Evolutionary conservation across 2,329 filamentous ascomycete species (phyloP).

Genomic region (Aspergillus fumigatus): DNA sequence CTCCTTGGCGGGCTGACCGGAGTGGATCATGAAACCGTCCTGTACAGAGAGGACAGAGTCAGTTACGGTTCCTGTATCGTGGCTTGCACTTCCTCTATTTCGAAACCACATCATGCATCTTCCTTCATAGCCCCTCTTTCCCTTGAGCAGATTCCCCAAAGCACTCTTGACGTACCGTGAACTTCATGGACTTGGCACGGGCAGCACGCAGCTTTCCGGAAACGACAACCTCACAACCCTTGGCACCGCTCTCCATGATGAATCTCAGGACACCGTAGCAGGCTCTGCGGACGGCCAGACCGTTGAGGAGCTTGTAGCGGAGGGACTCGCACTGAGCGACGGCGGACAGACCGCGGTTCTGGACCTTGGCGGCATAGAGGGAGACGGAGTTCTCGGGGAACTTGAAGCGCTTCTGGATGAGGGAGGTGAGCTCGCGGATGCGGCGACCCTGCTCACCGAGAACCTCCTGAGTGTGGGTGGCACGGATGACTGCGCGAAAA

Average conservation of each 20-base stretch:
- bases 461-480: slow-evolving; percentile 99
- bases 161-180: slow-evolving; percentile 64
- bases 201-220: slow-evolving; percentile 98
- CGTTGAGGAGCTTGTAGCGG: slow-evolving; percentile 99
- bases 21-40: slow-evolving; percentile 99
- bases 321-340: slow-evolving; percentile 99
- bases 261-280: slow-evolving; percentile 99
- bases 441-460: slow-evolving; percentile 99
- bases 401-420: slow-evolving; percentile 99
- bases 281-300: slow-evolving; percentile 94
- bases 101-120: neutral
- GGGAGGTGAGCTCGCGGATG: slow-evolving; percentile 99
- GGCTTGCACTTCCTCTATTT: neutral
- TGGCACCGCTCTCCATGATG: slow-evolving; percentile 99
- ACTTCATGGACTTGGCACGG: slow-evolving; percentile 99
- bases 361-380: slow-evolving; percentile 99
- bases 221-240: slow-evolving; percentile 99
- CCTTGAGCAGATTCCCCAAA: neutral
- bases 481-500: slow-evolving; percentile 71
- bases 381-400: slow-evolving; percentile 99
- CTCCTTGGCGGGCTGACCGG: slow-evolving; percentile 97
- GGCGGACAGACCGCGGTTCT: slow-evolving; percentile 99
- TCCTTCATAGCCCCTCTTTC: neutral
- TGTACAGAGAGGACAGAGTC: slow-evolving; percentile 25
- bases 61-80: slow-evolving; percentile 3